Conservation (phyloP, 2,329 filamentous ascomycete genomes). For the Didymella keratinophila region DNA sequence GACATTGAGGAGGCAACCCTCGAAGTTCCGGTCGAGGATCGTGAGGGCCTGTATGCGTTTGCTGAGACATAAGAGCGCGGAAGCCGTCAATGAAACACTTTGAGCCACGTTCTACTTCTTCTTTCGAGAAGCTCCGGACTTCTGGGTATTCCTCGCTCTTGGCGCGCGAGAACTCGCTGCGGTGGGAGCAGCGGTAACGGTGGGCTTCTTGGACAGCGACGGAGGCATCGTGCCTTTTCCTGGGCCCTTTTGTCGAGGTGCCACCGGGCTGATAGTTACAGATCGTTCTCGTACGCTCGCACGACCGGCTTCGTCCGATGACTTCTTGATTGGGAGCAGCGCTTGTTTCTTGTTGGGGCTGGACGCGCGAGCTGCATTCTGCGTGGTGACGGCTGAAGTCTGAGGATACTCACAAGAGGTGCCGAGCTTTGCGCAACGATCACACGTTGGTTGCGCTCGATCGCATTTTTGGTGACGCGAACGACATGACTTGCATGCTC, state of each 20-base stretch:
- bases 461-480: constrained; percentile 61
- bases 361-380: neutral
- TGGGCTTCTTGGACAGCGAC: constrained; percentile 7
- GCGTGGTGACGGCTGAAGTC: neutral
- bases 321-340: neutral
- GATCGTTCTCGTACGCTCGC: constrained; percentile 6
- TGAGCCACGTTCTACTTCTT: constrained; percentile 9
- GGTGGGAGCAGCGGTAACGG: constrained; percentile 1
- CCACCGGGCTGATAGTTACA: constrained; percentile 5
- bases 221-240: neutral
- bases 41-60: constrained; percentile 79
- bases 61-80: constrained; percentile 53
- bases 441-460: constrained; percentile 73
- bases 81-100: neutral
- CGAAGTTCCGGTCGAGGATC: constrained; percentile 83
- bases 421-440: constrained; percentile 67
- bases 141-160: constrained; percentile 1
- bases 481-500: constrained; percentile 19
- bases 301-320: neutral
- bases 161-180: constrained; percentile 13
- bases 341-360: constrained; percentile 1
- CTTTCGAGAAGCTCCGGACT: neutral
- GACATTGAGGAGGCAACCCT: constrained; percentile 86
- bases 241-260: neutral
- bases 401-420: constrained; percentile 9